Conservation (phyloP, 129 eudicot genomes). For the Tanacetum coccineum region DNA sequence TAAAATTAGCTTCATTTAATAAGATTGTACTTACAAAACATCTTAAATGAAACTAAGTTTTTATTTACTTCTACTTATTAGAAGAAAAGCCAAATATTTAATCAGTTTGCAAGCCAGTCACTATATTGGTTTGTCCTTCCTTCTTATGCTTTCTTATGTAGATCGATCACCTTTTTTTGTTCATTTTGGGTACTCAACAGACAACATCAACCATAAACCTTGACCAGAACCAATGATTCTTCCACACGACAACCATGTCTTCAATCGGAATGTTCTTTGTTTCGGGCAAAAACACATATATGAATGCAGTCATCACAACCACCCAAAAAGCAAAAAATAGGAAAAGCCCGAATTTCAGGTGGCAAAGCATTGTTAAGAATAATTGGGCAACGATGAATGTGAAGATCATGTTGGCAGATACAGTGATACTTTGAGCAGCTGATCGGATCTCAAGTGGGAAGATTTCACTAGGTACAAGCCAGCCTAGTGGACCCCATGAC, state of each 20-base stretch:
- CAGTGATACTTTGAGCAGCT: slow-evolving; percentile 31
- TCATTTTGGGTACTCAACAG: not conserved
- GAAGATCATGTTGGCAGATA: slow-evolving; percentile 34
- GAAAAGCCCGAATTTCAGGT: slow-evolving; percentile 24
- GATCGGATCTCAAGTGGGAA: slow-evolving; percentile 33
- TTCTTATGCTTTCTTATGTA: too few species aligned
- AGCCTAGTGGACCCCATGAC: slow-evolving; percentile 41
- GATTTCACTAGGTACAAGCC: slow-evolving; percentile 12
- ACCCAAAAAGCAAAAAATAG: slow-evolving; percentile 13
- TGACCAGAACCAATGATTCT: slow-evolving; percentile 34
- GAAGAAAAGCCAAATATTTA: slow-evolving; percentile 9
- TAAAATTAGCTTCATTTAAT: too few species aligned
- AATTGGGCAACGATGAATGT: slow-evolving; percentile 30
- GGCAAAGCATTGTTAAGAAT: slow-evolving; percentile 31
- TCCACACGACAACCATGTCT: slow-evolving; percentile 33
- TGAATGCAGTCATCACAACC: slow-evolving; percentile 23
- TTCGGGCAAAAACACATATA: slow-evolving; percentile 29
- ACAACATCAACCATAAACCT: slow-evolving; percentile 13
- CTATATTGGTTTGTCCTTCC: not conserved
- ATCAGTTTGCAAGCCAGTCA: not conserved
- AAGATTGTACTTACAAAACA: too few species aligned
- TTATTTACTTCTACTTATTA: slow-evolving; percentile 12
- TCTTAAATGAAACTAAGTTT: not conserved
- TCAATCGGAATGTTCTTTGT: slow-evolving; percentile 30
- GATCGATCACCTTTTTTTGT: too few species aligned